phyloP scores from a whole-genome alignment of 495 filamentous ascomycete genomes.

The Aspergillus affinis region DNA sequence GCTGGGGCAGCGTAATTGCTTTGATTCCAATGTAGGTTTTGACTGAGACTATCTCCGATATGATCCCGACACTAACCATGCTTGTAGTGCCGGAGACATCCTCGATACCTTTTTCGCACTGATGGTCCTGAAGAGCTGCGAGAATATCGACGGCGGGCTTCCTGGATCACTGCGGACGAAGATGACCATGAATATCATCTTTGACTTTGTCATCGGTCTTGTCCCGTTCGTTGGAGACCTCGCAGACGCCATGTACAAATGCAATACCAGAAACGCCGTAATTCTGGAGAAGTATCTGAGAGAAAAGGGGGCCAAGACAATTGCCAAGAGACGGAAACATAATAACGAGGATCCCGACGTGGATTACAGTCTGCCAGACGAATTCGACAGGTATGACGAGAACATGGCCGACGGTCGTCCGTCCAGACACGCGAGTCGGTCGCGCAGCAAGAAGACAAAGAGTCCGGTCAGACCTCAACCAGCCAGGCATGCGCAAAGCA shows the following conservation, averaged over 20 bases:
- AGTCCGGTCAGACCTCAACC: slow-evolving; percentile 24
- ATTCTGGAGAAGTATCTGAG: slow-evolving; percentile 71
- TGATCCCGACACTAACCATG: slow-evolving; percentile 3
- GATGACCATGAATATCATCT: slow-evolving; percentile 75
- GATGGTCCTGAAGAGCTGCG: slow-evolving; percentile 66
- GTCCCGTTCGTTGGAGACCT: slow-evolving; percentile 85
- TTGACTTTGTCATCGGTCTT: slow-evolving; percentile 81
- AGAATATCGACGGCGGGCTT: slow-evolving; percentile 69
- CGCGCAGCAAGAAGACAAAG: slow-evolving; percentile 8
- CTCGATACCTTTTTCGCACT: slow-evolving; percentile 60
- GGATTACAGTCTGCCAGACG: slow-evolving; percentile 43
- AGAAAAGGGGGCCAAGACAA: slow-evolving; percentile 38
- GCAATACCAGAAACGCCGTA: slow-evolving; percentile 77
- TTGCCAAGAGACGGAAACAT: slow-evolving; percentile 22
- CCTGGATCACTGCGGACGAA: slow-evolving; percentile 49
- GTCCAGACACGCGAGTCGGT: slow-evolving; percentile 1
- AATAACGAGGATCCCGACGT: slow-evolving; percentile 14
- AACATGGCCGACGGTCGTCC: slow-evolving; percentile 10
- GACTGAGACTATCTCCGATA: not conserved
- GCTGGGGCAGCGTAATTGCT: slow-evolving; percentile 79
- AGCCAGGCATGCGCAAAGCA: slow-evolving; percentile 23
- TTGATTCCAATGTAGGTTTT: slow-evolving; percentile 70
- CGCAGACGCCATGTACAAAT: slow-evolving; percentile 63
- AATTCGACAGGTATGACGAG: slow-evolving; percentile 41
- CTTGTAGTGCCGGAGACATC: slow-evolving; percentile 67